Base-by-base conservation (phyloP, 176 grass and related monocot species). In the Saccharum officinarum region DNA sequence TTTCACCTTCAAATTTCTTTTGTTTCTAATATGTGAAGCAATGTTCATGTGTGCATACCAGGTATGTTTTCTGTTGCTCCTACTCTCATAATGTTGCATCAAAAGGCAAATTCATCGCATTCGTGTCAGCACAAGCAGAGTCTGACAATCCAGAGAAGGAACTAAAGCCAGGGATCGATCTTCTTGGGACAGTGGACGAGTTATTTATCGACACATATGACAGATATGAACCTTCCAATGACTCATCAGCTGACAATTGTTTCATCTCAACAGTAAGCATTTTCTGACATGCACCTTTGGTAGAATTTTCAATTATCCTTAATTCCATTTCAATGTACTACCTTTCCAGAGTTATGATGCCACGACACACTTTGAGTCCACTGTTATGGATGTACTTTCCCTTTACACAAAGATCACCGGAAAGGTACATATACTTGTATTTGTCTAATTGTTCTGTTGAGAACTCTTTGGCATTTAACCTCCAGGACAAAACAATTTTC, bases 61-160 rank as follows among this genome's bases (percentile, higher is more conserved):
- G 95, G 95, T 98, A 95, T 69, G 86, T 98, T 50, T 98, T 98
- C 70, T 98, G 95, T 54, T 98, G 95, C 63, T 98, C 95, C 37
- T 98, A 93, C 25, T 85, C 92, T 17, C 96, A 98, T 82, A 98
- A 98, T 67, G 96, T 98, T 5, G 93, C 96, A 7, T 92, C 96
- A 12, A 98, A 98, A 80, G 96, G 93, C 65, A 98, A 95, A 64
- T 98, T 89, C 81, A 92, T 95, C 44, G 89, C 96, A 34, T 98
- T 98, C 9, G 96, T 98, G 33, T 98, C 93, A 4, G 87, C 93
- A n/a, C 87, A 98, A 90, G 96, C 96, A 39, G 96, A 98, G 80
- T 94, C 80, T 55, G 87, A 98, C n/a, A 90, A 93, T 45, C 89
- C 91, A 42, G 81, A 89, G 31, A 59, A 42, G 2, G 96, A 98